Base-by-base conservation (phyloP, 768 basidiomycete species). In the Suillus spraguei region DNA sequence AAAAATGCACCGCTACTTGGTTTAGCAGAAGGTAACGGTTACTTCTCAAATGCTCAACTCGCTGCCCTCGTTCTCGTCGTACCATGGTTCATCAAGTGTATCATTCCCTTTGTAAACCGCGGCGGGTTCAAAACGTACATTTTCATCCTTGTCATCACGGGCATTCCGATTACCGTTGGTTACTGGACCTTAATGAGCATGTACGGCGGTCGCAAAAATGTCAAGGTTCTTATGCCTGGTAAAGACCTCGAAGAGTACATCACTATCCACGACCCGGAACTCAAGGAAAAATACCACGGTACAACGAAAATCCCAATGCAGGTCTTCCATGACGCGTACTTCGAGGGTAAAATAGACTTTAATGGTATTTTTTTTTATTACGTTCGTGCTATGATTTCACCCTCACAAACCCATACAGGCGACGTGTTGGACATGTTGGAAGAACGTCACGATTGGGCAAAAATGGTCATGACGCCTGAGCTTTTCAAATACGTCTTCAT, bases 291-390 rank as follows among this genome's bases (percentile, higher is more conserved):
- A 64, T 99, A 96, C 80, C 77, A 85, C 38, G 90, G 88, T 67
- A 92, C 89, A 78, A 85, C 88, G 69, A 99, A 97, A 78, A 98
- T 99, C 63, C 95, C 95, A 59, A 96, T 97, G 90, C 97, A 99
- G 79, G 79, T 92, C 68, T 97, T 97, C 83, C 90, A 99, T 73
- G 97, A 99, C 81, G 93, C 94, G 66, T 99, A 91, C 80, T 98
- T 99, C 74, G 95, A 96, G 58, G 90, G 90, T 56, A 98, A 98
- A 79, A 87, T 96, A 65, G 96, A 98, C 62, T 92, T 99, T 76
- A 99, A 98, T 58, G 95, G 97, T 92, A 50, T 44, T 83, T 76
- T 56, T n/a, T n/a, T 17, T n/a, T n/a, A n/a, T n/a, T 33, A 64
- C 42, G 52, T 24, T 20, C 24, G 33, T 6, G 2, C 53, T 7